Evolutionary conservation across 2,329 filamentous ascomycete species (phyloP), one percentile per base, ranked within the genome.

Genomic region (Xylaria hypoxylon): DNA sequence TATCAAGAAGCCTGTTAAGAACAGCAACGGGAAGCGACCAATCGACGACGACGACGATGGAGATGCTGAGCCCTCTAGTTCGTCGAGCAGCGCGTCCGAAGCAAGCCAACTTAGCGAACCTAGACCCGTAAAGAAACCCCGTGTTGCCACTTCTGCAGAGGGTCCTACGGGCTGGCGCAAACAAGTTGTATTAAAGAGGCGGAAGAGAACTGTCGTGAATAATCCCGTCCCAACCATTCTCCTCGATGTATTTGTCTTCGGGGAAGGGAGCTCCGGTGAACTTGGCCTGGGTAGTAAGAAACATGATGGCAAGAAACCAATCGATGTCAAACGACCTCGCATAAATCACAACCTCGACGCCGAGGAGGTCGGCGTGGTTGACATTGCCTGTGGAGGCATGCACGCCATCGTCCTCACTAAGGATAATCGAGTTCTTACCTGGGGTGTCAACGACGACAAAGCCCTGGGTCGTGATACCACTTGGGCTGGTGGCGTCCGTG

Each of bases 371-470:
- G 86, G 89, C 52, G 84, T 92, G 44, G 88, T 92, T 26, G 84
- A 87, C 71, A 77, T 92, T 57, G 88, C 88, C 63, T 85, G 87
- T 55, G 90, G 90, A 68, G 90, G 89, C 45, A 92, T 92, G 90
- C 90, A 92, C 77, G 87, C 84, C 58, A 80, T 90, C 71, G 89
- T 88, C 15, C 79, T 93, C 48, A 91, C 89, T 38, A 83, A 89
- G 68, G 89, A 93, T 75, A 90, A 91, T 79, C 87, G 87, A 75
- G 88, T 94, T 74, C 83, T 89, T 57, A 92, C 91, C 31, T 94
- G 92, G 91, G 92, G 92, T 69, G 90, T 94, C 71, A 94, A 94
- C 76, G 91, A 93, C 71, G 89, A 92, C 73, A 87, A 88, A 64
- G 89, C 90, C 8, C 84, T 93, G 33, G 92, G 92, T 38, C 86